Evolutionary conservation across 306 rosid genomes (phyloP), one percentile per base, ranked within the genome.

Genomic region (Astragalus glycyphyllos): DNA sequence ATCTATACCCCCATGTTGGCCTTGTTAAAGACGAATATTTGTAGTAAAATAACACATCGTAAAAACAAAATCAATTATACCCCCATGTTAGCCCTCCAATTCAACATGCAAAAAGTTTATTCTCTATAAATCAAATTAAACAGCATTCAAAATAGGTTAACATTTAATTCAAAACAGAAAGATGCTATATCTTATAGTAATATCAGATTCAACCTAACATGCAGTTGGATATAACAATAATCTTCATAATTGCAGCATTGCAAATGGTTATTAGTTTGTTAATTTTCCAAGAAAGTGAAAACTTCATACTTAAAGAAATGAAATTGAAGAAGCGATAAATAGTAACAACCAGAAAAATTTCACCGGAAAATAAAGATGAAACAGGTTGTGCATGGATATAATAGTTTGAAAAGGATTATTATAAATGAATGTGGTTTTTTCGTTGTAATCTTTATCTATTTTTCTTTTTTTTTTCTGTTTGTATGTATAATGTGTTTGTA

Each of bases 311-410:
- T 45, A 66, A 58, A 41, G 14, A 1, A 74, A 68, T 38, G n/a
- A 41, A 77, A 73, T 31, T 41, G 29, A 60, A 73, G 67, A 62
- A 26, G 16, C 26, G 6, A 65, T 50, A 66, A 67, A 32, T 4
- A 65, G 44, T 31, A 64, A 20, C 46, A 44, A 26, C 48, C n/a
- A n/a, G n/a, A n/a, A 48, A 68, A 77, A 63, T 80, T 74, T 65
- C 14, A 90, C 96, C 91, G 16, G 92, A 81, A 81, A 86, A 63
- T 74, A 89, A 82, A 68, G 94, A 82, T 14, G 91, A 75, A 75
- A 83, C 78, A 75, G 82, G 82, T 47, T 66, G 58, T 16, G 79
- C n/a, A 68, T 69, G 20, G 66, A 86, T n/a, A n/a, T n/a, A n/a
- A n/a, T n/a, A n/a, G n/a, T n/a, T n/a, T n/a, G n/a, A n/a, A n/a